Conservation (phyloP, 2,329 filamentous ascomycete genomes). For the Ceratocystis cubensis region DNA sequence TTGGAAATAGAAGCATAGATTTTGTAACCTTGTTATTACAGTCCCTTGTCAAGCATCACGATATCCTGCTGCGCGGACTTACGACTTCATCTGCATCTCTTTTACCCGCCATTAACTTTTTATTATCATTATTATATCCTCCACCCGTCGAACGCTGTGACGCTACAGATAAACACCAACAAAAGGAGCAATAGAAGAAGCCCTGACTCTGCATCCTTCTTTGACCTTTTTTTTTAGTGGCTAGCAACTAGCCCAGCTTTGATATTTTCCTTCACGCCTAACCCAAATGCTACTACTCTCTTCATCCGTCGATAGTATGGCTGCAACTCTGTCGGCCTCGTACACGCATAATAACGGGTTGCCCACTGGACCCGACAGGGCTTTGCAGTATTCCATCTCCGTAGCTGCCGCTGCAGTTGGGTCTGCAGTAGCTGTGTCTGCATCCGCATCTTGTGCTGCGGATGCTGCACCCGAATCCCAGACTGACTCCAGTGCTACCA, state of each 20-base stretch:
- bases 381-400: background rate
- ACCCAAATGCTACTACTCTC: background rate
- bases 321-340: background rate
- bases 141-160: background rate
- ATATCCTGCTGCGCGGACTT: too few relatives aligned
- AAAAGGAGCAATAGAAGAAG: background rate
- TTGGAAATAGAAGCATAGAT: background rate
- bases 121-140: background rate
- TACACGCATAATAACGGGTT: background rate
- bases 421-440: background rate
- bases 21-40: background rate
- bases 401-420: background rate
- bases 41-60: background rate
- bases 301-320: background rate
- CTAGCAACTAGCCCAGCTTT: background rate
- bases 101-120: background rate
- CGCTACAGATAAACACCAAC: background rate
- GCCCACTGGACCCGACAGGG: background rate
- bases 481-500: background rate
- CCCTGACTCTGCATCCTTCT: background rate
- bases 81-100: too few relatives aligned
- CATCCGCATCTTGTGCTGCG: conserved; percentile 1
- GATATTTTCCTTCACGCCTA: background rate
- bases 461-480: background rate
- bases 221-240: background rate